phyloP scores from a whole-genome alignment of 768 basidiomycete genomes.

The Tricholoma sp. region DNA sequence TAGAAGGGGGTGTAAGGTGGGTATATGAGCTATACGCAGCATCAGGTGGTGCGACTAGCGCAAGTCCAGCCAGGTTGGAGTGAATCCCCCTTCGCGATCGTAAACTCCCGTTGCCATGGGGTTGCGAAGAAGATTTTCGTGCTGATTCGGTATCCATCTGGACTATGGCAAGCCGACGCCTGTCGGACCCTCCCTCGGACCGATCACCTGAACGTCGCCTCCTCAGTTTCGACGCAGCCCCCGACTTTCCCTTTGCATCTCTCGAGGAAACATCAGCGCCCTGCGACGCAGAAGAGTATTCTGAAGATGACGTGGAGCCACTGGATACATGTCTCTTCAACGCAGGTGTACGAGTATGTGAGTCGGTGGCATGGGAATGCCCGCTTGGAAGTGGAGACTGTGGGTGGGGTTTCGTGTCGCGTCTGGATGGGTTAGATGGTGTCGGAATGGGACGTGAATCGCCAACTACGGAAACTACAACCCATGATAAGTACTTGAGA shows the following conservation, averaged over 20 bases:
- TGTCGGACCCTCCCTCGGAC: constrained; percentile 57
- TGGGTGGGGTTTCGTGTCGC: constrained; percentile 27
- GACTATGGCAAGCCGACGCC: constrained; percentile 63
- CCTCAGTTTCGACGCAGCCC: constrained; percentile 24
- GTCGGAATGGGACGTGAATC: constrained; percentile 1
- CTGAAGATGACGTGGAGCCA: constrained; percentile 41
- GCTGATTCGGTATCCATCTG: constrained; percentile 43
- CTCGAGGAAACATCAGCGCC: constrained; percentile 12
- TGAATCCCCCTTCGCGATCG: constrained; percentile 36
- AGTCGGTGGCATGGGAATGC: constrained; percentile 20
- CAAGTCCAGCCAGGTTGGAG: constrained; percentile 44
- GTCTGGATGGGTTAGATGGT: constrained; percentile 7
- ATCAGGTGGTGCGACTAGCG: constrained; percentile 71
- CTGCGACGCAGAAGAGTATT: constrained; percentile 46
- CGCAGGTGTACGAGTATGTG: constrained; percentile 15
- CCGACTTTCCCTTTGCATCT: constrained; percentile 14
- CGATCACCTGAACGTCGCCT: constrained; percentile 46
- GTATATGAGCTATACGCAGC: constrained; percentile 50
- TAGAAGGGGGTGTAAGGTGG: constrained; percentile 46
- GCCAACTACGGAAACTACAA: constrained; percentile 1
- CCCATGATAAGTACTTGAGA: constrained; percentile 1
- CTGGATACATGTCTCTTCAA: constrained; percentile 26
- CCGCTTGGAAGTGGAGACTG: constrained; percentile 45
- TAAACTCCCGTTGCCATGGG: constrained; percentile 25
- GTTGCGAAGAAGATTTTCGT: constrained; percentile 21